A percentile compares a stretch with the other conserved stretches of the same genome.
phyloP scores from a whole-genome alignment of 495 filamentous ascomycete species.

The Chlorociboria aeruginascens region DNA sequence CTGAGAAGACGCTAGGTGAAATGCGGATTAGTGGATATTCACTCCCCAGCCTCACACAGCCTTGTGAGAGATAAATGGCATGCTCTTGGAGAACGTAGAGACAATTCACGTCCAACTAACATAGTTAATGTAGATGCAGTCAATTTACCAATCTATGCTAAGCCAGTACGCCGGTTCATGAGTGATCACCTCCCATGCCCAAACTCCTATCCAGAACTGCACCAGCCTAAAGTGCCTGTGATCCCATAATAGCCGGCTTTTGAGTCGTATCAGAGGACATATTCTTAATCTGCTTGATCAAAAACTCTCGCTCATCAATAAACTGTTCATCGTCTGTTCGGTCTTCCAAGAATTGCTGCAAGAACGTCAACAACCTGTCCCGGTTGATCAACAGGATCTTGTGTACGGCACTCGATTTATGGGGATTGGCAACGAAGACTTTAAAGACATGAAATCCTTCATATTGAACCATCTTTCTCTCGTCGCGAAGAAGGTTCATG shows the following conservation, averaged over 20 bases:
- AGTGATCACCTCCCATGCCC: constrained; percentile 4
- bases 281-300: constrained; percentile 86
- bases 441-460: constrained; percentile 99
- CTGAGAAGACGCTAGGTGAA: background rate
- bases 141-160: background rate
- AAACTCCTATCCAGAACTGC: constrained; percentile 16
- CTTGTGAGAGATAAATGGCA: no score
- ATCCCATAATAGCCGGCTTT: constrained; percentile 20
- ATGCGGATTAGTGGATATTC: no score
- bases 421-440: constrained; percentile 95
- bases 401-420: constrained; percentile 89
- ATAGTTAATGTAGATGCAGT: no score
- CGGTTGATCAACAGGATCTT: constrained; percentile 93
- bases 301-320: constrained; percentile 90
- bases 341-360: constrained; percentile 87
- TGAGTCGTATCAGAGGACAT: constrained; percentile 47
- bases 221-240: constrained; percentile 12
- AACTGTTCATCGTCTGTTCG: constrained; percentile 97
- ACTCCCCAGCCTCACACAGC: no score
- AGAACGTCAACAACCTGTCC: constrained; percentile 75
- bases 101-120: no score
- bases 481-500: constrained; percentile 92
- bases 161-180: background rate
- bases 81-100: no score
- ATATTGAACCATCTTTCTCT: constrained; percentile 97